These are phyloP conservation scores for Dictyostelium intermedium DNA, from an alignment of 78 protist genomes.

Conservation along the genomic window DNA sequence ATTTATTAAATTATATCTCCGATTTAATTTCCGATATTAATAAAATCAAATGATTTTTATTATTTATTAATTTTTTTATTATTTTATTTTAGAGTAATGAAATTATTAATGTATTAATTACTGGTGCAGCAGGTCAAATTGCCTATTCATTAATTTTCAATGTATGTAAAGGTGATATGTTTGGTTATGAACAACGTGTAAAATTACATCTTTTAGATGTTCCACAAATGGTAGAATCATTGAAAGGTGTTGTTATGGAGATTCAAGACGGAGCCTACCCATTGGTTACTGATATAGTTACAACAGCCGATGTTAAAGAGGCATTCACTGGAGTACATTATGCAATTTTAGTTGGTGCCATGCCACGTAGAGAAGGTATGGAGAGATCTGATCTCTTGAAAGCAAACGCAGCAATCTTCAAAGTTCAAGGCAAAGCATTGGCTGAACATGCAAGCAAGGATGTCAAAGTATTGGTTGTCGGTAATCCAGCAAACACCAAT, in stretches of 20 bases:
- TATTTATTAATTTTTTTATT: neutral
- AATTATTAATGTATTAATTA: constrained; percentile 30
- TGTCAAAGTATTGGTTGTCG: constrained; percentile 93
- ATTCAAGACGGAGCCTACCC: constrained; percentile 80
- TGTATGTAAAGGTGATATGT: constrained; percentile 78
- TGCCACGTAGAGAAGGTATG: constrained; percentile 97
- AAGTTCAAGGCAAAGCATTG: constrained; percentile 90
- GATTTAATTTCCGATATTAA: neutral
- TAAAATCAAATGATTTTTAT: neutral
- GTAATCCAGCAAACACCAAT: constrained; percentile 99
- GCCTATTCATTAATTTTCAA: constrained; percentile 88
- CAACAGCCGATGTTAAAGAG: constrained; percentile 67
- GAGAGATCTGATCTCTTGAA: constrained; percentile 92
- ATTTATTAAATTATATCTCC: neutral
- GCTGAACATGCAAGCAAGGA: constrained; percentile 75
- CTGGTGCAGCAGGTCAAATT: constrained; percentile 84
- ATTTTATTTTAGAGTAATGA: neutral
- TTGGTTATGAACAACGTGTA: constrained; percentile 86
- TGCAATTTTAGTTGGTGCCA: constrained; percentile 94
- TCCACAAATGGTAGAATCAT: constrained; percentile 18
- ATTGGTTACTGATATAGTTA: constrained; percentile 28
- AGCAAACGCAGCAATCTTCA: constrained; percentile 91
- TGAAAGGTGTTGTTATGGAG: constrained; percentile 72
- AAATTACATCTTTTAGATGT: constrained; percentile 93
- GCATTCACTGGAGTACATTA: constrained; percentile 80